A percentile compares a stretch with the other conserved stretches of the same genome.
Evolutionary conservation across 1,139 yeast species (phyloP).

Genomic region (Magnusiomyces tetraspermus): DNA sequence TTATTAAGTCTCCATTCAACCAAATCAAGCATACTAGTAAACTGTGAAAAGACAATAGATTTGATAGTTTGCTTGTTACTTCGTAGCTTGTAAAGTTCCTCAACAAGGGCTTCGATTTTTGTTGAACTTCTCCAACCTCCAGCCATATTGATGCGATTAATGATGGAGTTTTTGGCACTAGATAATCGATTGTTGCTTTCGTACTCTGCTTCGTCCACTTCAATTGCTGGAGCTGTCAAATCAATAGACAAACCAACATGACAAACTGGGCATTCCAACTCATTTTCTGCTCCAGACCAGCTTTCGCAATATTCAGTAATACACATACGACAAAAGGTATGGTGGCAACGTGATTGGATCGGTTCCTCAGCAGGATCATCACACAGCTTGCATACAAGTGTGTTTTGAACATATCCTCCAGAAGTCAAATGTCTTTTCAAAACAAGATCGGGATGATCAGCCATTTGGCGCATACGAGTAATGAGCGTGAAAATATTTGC

Average conservation of each 20-base stretch:
- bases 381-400: conserved; percentile 81
- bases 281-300: conserved; percentile 52
- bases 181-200: conserved; percentile 62
- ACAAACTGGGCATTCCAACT: conserved; percentile 87
- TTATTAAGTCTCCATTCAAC: conserved; percentile 91
- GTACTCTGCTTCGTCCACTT: conserved; percentile 46
- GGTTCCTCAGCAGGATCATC: conserved; percentile 99
- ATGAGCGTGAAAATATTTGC: conserved; percentile 93
- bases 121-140: conserved; percentile 92
- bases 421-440: conserved; percentile 47
- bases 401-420: conserved; percentile 39
- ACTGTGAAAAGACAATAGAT: conserved; percentile 92
- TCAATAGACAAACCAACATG: conserved; percentile 89
- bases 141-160: conserved; percentile 75
- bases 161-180: conserved; percentile 82
- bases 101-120: conserved; percentile 90
- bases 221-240: conserved; percentile 70
- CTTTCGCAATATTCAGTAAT: conserved; percentile 82
- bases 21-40: conserved; percentile 90
- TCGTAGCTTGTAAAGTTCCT: conserved; percentile 77
- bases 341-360: conserved; percentile 88
- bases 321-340: conserved; percentile 85
- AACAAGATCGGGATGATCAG: conserved; percentile 96
- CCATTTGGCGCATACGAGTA: conserved; percentile 94
- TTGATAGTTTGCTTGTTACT: conserved; percentile 84